Percentiles rank a stretch among this genome's conserved stretches.
Conservation (phyloP, 345 rosid species). For the Adansonia digitata region DNA sequence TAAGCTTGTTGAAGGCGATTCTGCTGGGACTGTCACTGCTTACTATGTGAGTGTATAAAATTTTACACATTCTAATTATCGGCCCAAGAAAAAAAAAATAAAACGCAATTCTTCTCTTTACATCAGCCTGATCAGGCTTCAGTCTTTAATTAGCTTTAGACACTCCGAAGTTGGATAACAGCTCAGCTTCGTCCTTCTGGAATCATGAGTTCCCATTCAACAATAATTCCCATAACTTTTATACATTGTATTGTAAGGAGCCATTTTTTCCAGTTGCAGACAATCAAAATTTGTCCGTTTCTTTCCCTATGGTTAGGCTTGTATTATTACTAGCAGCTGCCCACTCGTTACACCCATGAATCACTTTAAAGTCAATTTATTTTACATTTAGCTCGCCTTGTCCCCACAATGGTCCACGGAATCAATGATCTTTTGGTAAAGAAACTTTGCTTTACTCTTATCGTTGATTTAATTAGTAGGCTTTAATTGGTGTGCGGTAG, state of each 20-base stretch:
- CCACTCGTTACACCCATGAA: constrained; percentile 16
- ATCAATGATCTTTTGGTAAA: not conserved
- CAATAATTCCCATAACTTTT: not conserved
- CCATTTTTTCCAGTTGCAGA: not conserved
- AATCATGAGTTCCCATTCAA: constrained; percentile 11
- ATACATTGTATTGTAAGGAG: not conserved
- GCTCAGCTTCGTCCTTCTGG: constrained; percentile 8
- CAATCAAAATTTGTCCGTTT: constrained; percentile 6
- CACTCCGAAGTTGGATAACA: not conserved
- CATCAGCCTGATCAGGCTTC: not conserved
- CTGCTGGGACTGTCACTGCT: constrained; percentile 99
- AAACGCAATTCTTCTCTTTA: not conserved
- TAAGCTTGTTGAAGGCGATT: constrained; percentile 95
- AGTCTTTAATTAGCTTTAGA: not conserved
- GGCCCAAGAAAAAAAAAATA: too few relatives aligned
- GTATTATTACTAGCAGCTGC: constrained; percentile 1
- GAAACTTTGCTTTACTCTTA: not conserved
- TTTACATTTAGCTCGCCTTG: not conserved
- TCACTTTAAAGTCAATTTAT: constrained; percentile 1
- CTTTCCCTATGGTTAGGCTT: not conserved
- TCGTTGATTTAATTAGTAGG: not conserved
- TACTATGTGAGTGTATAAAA: constrained; percentile 58
- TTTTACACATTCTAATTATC: not conserved
- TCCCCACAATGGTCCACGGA: not conserved
- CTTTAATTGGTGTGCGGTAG: not conserved